Evolutionary conservation across 441 rosid species (phyloP).

Genomic region (Biscutella laevigata): DNA sequence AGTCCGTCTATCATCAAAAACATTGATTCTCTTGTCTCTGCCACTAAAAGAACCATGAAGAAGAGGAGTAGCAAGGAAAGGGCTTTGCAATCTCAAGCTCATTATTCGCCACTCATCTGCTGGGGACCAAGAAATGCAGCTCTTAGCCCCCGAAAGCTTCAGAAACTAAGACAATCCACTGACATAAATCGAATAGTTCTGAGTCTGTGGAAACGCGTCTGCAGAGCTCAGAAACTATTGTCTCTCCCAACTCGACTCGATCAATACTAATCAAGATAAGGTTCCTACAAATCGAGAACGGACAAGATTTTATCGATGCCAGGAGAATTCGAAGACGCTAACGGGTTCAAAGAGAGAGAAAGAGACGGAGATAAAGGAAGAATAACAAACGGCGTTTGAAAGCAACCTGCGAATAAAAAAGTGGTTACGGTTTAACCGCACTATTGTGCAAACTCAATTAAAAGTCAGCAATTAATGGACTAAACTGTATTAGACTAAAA

Average conservation of each 20-base stretch:
- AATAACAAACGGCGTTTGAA: neutral
- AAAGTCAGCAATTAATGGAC: too few species aligned
- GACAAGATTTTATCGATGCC: neutral
- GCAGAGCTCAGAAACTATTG: neutral
- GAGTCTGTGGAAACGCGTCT: neutral
- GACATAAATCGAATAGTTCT: neutral
- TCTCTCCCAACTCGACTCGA: neutral
- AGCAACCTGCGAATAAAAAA: too few species aligned
- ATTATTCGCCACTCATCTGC: constrained; percentile 48
- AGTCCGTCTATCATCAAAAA: too few species aligned
- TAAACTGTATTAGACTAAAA: too few species aligned
- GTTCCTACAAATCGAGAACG: neutral
- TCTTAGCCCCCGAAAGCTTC: constrained; percentile 29
- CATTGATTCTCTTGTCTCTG: constrained; percentile 19
- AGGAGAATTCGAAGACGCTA: neutral
- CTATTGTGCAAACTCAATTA: too few species aligned
- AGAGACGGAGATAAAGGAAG: neutral
- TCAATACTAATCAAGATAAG: neutral
- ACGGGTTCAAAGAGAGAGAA: neutral
- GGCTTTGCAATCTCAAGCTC: constrained; percentile 46
- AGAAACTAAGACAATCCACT: constrained; percentile 5
- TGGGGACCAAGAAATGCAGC: constrained; percentile 67
- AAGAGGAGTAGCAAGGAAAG: constrained; percentile 45
- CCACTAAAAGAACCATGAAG: constrained; percentile 20
- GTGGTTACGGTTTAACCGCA: too few species aligned